Percentiles rank a stretch among this genome's conserved stretches.
Evolutionary conservation across 2,329 filamentous ascomycete species (phyloP).

Genomic region (Berkeleyomyces basicola): DNA sequence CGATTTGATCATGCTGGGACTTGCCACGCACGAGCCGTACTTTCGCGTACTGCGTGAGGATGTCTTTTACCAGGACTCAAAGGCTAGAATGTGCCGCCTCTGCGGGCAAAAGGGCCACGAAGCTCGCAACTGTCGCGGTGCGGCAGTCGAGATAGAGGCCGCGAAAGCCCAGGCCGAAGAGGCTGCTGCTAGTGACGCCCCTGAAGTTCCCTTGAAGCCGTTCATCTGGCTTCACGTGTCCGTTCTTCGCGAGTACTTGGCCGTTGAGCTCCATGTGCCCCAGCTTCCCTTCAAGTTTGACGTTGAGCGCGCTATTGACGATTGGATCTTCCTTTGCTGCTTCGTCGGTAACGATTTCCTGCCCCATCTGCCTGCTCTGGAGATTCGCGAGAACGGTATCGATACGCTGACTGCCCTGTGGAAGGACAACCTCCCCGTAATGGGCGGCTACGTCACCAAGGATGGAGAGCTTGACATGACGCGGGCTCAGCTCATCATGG

Average conservation of each 20-base stretch:
- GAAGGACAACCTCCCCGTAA: constrained; percentile 76
- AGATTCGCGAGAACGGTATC: constrained; percentile 94
- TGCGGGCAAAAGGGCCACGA: constrained; percentile 90
- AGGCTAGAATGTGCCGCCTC: constrained; percentile 63
- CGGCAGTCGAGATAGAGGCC: constrained; percentile 54
- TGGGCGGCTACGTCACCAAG: constrained; percentile 93
- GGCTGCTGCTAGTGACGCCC: constrained; percentile 25
- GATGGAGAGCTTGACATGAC: constrained; percentile 82
- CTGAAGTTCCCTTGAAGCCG: constrained; percentile 46
- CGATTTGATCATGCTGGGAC: constrained; percentile 94
- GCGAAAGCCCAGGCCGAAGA: constrained; percentile 12
- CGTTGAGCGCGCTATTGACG: constrained; percentile 82
- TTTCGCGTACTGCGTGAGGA: constrained; percentile 94
- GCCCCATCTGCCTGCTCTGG: constrained; percentile 88
- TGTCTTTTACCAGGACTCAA: constrained; percentile 82
- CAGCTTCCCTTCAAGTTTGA: constrained; percentile 78
- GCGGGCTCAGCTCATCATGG: constrained; percentile 72
- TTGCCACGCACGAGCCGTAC: constrained; percentile 93
- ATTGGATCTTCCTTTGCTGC: constrained; percentile 99
- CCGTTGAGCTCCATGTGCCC: constrained; percentile 71
- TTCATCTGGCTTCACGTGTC: constrained; percentile 98
- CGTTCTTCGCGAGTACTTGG: constrained; percentile 80
- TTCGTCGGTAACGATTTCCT: constrained; percentile 98
- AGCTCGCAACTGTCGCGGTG: constrained; percentile 69
- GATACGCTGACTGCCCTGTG: constrained; percentile 94